Percentiles rank a stretch among this genome's conserved stretches.
phyloP scores from a whole-genome alignment of 225 moss, liverwort and hornwort species.

The Climacium dendroides region DNA sequence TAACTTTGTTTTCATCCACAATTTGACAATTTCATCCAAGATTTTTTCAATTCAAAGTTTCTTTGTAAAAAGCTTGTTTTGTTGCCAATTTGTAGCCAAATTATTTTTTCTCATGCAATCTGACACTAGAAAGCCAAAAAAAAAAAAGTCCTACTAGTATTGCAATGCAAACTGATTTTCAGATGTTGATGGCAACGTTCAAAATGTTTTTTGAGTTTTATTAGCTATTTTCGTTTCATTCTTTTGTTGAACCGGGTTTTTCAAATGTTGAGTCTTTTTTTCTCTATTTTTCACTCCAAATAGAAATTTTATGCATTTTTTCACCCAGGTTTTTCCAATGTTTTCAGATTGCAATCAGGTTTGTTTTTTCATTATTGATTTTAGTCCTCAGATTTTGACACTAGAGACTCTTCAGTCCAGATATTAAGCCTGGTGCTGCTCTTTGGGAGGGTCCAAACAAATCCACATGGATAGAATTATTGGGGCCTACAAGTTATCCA shows the following conservation, averaged over 20 bases:
- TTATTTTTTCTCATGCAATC: too few species aligned
- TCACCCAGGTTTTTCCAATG: too few species aligned
- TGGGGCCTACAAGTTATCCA: background rate
- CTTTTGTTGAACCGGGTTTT: background rate
- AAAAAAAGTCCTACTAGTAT: too few species aligned
- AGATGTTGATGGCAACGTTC: background rate
- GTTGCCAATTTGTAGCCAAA: too few species aligned
- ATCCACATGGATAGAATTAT: background rate
- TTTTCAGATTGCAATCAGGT: background rate
- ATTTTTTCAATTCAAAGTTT: too few species aligned
- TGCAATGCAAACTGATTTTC: background rate
- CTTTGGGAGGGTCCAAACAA: background rate
- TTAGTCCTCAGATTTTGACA: background rate
- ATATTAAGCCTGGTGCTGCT: background rate
- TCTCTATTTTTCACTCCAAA: too few species aligned
- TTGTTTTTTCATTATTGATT: background rate
- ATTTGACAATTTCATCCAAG: too few species aligned
- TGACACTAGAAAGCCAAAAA: too few species aligned
- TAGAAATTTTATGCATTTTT: background rate
- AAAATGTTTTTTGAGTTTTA: background rate
- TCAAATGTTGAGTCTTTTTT: background rate
- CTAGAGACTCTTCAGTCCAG: background rate
- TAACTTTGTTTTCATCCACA: too few species aligned
- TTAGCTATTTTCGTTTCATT: background rate
- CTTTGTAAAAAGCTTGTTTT: too few species aligned